These are phyloP conservation scores for Saccharomycopsis sp. DNA, from an alignment of 805 yeast species.

Conservation along the genomic window DNA sequence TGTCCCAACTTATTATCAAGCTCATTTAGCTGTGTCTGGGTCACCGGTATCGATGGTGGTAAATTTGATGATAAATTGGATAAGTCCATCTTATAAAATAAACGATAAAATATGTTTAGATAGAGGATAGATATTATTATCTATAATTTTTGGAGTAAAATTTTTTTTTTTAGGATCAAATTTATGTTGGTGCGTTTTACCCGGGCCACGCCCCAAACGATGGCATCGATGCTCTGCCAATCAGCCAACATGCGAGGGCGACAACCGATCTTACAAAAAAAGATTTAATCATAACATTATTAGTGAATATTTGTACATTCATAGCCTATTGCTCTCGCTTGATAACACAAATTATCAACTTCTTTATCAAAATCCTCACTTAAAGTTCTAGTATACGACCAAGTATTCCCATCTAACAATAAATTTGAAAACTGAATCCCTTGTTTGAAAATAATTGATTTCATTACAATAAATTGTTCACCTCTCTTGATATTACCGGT, in stretches of 20 bases:
- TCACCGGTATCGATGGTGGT: conserved; percentile 46
- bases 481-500: neutral
- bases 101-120: neutral
- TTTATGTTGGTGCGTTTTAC: too few relatives aligned
- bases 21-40: conserved; percentile 39
- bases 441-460: conserved; percentile 10
- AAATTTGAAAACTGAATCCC: conserved; percentile 16
- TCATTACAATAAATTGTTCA: conserved; percentile 5
- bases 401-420: conserved; percentile 11
- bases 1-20: conserved; percentile 46
- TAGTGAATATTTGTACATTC: conserved; percentile 1
- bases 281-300: too few relatives aligned
- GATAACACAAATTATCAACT: conserved; percentile 16
- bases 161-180: too few relatives aligned
- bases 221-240: too few relatives aligned
- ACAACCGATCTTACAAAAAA: too few relatives aligned
- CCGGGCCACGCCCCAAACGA: too few relatives aligned
- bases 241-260: too few relatives aligned
- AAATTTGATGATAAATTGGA: conserved; percentile 51
- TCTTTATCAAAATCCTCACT: neutral
- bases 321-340: conserved; percentile 13
- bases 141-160: too few relatives aligned
- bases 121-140: too few relatives aligned
- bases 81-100: conserved; percentile 42
- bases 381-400: conserved; percentile 1